phyloP scores from a whole-genome alignment of 805 yeast species.

The Kuraishia piskuri region DNA sequence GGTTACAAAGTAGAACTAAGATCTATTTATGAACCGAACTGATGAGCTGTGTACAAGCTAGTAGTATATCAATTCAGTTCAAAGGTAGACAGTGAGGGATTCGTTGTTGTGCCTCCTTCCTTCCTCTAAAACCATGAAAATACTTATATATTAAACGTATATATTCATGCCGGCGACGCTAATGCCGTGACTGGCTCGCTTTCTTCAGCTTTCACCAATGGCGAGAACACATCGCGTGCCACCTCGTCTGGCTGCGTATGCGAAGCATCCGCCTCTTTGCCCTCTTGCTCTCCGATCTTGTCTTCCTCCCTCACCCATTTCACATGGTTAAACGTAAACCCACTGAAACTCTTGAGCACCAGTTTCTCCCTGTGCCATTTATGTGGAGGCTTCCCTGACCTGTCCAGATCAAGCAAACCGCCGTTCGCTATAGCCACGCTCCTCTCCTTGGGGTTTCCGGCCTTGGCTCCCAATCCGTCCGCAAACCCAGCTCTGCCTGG shows the following conservation, averaged over 20 bases:
- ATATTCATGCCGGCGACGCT: neutral
- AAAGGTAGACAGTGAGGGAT: no score
- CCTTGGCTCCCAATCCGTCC: neutral
- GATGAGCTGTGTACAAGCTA: no score
- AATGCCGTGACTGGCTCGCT: neutral
- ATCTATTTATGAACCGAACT: no score
- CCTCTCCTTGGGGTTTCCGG: neutral
- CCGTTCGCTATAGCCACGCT: constrained; percentile 3
- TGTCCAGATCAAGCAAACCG: constrained; percentile 4
- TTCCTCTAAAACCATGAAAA: no score
- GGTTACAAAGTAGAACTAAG: no score
- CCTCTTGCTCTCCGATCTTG: neutral
- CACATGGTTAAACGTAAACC: neutral
- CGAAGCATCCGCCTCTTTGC: neutral
- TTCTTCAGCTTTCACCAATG: neutral
- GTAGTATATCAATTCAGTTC: no score
- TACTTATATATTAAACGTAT: no score
- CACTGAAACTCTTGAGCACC: constrained; percentile 3
- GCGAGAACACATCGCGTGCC: neutral
- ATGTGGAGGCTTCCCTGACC: constrained; percentile 3
- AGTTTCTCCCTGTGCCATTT: neutral
- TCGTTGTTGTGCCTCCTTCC: no score
- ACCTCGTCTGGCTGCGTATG: neutral
- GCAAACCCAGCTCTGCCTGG: neutral
- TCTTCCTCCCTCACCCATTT: neutral